Conservation (phyloP, 2,329 filamentous ascomycete genomes). For the Aspergillus flavus region DNA sequence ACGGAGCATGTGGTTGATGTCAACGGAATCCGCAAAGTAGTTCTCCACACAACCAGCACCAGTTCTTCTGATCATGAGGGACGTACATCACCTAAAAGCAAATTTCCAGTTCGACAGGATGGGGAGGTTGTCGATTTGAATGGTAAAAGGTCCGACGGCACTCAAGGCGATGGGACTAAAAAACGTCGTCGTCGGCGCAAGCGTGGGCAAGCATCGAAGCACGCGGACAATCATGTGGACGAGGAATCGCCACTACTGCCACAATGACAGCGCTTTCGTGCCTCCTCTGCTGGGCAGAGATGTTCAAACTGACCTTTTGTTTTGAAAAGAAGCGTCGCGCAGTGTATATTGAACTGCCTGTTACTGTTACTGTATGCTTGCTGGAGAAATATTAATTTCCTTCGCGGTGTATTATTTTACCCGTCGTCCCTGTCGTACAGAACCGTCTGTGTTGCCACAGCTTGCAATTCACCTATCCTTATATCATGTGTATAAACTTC, state of each 20-base stretch:
- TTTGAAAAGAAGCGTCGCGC: not conserved
- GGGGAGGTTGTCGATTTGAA: slow-evolving; percentile 18
- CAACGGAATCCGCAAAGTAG: slow-evolving; percentile 73
- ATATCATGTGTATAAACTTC: not conserved
- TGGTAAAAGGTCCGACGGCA: slow-evolving; percentile 3
- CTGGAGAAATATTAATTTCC: not conserved
- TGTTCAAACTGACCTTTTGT: not conserved
- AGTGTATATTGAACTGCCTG: not conserved
- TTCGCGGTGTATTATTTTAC: not conserved
- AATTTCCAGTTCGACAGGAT: slow-evolving; percentile 17
- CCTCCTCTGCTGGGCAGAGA: slow-evolving; percentile 25
- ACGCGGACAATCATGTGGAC: slow-evolving; percentile 1
- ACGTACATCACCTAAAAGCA: slow-evolving; percentile 5
- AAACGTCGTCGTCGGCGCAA: slow-evolving; percentile 30
- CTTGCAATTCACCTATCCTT: not conserved
- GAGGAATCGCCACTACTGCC: slow-evolving; percentile 21
- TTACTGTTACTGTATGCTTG: slow-evolving; percentile 2
- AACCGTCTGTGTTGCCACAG: not conserved
- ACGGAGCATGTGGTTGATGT: slow-evolving; percentile 77
- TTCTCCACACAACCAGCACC: slow-evolving; percentile 69
- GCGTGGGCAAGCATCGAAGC: slow-evolving; percentile 17
- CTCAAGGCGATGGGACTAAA: slow-evolving; percentile 19
- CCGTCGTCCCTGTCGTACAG: not conserved
- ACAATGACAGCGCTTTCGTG: slow-evolving; percentile 3
- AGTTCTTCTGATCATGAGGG: slow-evolving; percentile 47